Evolutionary conservation across 2,329 filamentous ascomycete species (phyloP), one percentile per base, ranked within the genome.

Genomic region (Colletotrichum caudatum): DNA sequence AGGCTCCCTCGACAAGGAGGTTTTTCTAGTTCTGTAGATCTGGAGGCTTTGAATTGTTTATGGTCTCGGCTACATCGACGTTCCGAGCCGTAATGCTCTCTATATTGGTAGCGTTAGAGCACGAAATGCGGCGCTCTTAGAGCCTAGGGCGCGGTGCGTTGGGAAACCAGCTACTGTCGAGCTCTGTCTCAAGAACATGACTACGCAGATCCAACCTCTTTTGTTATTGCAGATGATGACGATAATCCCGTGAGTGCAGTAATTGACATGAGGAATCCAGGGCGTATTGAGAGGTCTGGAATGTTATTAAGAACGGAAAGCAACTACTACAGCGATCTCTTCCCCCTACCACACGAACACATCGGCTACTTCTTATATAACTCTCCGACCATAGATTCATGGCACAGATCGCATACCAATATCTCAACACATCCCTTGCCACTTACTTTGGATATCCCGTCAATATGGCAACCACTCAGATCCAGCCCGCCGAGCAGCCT

Each of bases 371-470:
- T 46, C 5, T 33, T n/a, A 5, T n/a, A 1, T 14, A 7, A 3
- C 4, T 51, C 35, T 26, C 23, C 44, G 35, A 48, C 6, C 26
- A 26, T 23, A 7, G 26, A 26, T 23, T 9, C 16, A 66, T 61
- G 64, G 37, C 64, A 7, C 56, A 61, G 44, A 48, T n/a, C 35
- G 20, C 44, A 4, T 66, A 53, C 2, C 56, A 61, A 14, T 66
- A 46, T 53, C 26, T 70, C 8, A 66, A 65, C 23, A 39, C 39
- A n/a, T 56, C 56, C 20, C 54, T 65, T 26, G 33, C 33, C 16
- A 44, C 56, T 11, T 7, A 57, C 26, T 41, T 46, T 44, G 39
- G 23, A 65, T 7, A 33, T 16, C 29, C 44, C 18, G 48, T 16
- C 53, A 50, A 26, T 3, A 48, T 58, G 62, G 61, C 66, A 8